A percentile compares a stretch with the other conserved stretches of the same genome.
These are phyloP conservation scores for Aspergillus latus DNA, from an alignment of 2,329 filamentous ascomycete species.

Conservation along the genomic window DNA sequence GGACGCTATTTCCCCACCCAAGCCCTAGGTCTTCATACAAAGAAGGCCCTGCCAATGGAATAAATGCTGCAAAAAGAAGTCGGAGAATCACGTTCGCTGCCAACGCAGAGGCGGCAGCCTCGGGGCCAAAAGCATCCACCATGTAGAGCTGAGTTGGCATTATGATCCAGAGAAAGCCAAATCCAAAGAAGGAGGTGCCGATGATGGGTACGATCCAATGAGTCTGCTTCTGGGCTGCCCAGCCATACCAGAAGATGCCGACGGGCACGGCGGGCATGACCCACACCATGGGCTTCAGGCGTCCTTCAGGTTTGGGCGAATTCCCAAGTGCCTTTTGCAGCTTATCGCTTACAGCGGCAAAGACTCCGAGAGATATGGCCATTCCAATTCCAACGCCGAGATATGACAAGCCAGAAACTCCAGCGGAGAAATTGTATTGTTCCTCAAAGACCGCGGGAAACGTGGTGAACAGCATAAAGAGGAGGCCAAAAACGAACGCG, in stretches of 20 bases:
- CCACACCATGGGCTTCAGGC: conserved; percentile 21
- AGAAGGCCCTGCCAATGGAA: conserved; percentile 56
- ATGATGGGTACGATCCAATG: conserved; percentile 37
- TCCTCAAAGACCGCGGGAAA: too few species aligned
- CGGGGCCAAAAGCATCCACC: conserved; percentile 34
- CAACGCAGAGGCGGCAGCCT: conserved; percentile 36
- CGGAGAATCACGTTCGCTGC: conserved; percentile 24
- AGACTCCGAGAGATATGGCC: too few species aligned
- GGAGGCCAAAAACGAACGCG: too few species aligned
- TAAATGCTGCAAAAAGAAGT: conserved; percentile 54
- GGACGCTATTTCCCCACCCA: conserved; percentile 53
- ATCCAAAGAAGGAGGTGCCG: conserved; percentile 24
- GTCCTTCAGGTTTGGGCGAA: conserved; percentile 14
- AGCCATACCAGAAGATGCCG: conserved; percentile 34
- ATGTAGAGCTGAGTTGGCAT: conserved; percentile 36
- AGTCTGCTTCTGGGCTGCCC: conserved; percentile 26
- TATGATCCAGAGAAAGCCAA: conserved; percentile 20
- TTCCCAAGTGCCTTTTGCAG: too few species aligned
- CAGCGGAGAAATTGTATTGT: too few species aligned
- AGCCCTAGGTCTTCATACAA: conserved; percentile 61
- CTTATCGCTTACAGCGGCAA: too few species aligned
- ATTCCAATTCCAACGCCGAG: too few species aligned
- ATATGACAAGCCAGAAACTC: too few species aligned
- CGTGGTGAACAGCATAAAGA: too few species aligned
- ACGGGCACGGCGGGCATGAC: conserved; percentile 19